These are phyloP conservation scores for Sporothrix variecibatus DNA, from an alignment of 2,329 filamentous ascomycete genomes.

Conservation along the genomic window DNA sequence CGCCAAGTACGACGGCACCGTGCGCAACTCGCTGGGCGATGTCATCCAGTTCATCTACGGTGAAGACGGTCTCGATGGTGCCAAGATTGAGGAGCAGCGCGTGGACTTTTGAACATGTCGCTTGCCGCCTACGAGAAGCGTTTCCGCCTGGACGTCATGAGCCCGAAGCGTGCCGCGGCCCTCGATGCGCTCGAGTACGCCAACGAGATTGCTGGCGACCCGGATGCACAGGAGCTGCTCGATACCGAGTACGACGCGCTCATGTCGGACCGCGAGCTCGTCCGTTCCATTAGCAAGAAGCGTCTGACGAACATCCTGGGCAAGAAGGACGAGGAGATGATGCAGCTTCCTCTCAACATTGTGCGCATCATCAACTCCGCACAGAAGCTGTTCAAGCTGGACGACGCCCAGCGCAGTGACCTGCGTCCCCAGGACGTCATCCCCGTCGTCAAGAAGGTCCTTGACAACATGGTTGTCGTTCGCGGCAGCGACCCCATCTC, in stretches of 20 bases:
- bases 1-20: slow-evolving; percentile 95
- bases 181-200: slow-evolving; percentile 84
- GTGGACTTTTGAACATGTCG: slow-evolving; percentile 82
- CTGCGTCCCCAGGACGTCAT: slow-evolving; percentile 87
- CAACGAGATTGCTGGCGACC: slow-evolving; percentile 81
- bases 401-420: slow-evolving; percentile 82
- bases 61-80: slow-evolving; percentile 93
- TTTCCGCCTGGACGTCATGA: slow-evolving; percentile 87
- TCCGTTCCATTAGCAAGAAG: slow-evolving; percentile 67
- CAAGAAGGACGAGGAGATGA: slow-evolving; percentile 76
- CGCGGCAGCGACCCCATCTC: slow-evolving; percentile 83
- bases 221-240: slow-evolving; percentile 81
- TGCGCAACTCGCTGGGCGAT: slow-evolving; percentile 94
- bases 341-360: slow-evolving; percentile 92
- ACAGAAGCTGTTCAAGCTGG: slow-evolving; percentile 87
- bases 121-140: slow-evolving; percentile 75
- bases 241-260: slow-evolving; percentile 87
- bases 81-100: slow-evolving; percentile 88
- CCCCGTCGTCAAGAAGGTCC: slow-evolving; percentile 70
- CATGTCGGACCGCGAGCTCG: slow-evolving; percentile 68
- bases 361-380: slow-evolving; percentile 88
- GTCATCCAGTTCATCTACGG: slow-evolving; percentile 97
- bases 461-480: slow-evolving; percentile 80
- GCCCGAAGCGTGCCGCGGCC: slow-evolving; percentile 54
- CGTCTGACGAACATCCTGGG: slow-evolving; percentile 30